Evolutionary conservation across 257 asterid genomes (phyloP).

Genomic region (Gentiana macrophylla): DNA sequence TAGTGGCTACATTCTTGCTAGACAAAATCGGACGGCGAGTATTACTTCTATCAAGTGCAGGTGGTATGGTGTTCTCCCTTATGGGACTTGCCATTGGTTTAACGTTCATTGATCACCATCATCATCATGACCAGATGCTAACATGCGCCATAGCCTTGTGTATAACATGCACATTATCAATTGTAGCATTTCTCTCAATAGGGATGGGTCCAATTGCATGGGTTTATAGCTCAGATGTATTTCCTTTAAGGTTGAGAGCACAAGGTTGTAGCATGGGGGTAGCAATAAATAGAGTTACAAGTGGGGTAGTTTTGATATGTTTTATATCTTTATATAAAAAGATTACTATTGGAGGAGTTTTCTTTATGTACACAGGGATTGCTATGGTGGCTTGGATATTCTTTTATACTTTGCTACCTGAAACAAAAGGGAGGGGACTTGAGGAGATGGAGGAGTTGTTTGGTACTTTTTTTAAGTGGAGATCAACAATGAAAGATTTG

Average conservation of each 20-base stretch:
- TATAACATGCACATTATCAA: constrained; percentile 7
- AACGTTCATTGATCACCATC: constrained; percentile 25
- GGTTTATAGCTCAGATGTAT: constrained; percentile 35
- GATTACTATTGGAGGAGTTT: constrained; percentile 33
- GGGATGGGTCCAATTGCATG: constrained; percentile 27
- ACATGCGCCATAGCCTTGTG: constrained; percentile 27
- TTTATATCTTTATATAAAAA: constrained; percentile 24
- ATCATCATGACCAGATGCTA: constrained; percentile 1
- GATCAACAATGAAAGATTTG: too few relatives aligned
- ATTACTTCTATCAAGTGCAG: constrained; percentile 41
- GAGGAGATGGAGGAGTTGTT: constrained; percentile 17
- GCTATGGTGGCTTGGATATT: constrained; percentile 20
- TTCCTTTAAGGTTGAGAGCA: constrained; percentile 30
- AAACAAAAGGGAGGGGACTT: constrained; percentile 26
- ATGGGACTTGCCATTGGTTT: constrained; percentile 23
- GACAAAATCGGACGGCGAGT: constrained; percentile 46
- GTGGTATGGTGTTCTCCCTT: constrained; percentile 30
- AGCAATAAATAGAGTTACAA: constrained; percentile 17
- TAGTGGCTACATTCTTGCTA: constrained; percentile 43
- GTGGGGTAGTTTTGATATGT: constrained; percentile 24
- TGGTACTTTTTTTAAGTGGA: too few relatives aligned
- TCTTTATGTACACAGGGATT: constrained; percentile 24
- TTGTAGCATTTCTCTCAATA: constrained; percentile 13
- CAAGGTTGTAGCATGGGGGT: constrained; percentile 34
- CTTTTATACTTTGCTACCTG: constrained; percentile 35